Base-by-base conservation (phyloP, 2,329 filamentous ascomycete species). In the Paecilomyces fulvus region DNA sequence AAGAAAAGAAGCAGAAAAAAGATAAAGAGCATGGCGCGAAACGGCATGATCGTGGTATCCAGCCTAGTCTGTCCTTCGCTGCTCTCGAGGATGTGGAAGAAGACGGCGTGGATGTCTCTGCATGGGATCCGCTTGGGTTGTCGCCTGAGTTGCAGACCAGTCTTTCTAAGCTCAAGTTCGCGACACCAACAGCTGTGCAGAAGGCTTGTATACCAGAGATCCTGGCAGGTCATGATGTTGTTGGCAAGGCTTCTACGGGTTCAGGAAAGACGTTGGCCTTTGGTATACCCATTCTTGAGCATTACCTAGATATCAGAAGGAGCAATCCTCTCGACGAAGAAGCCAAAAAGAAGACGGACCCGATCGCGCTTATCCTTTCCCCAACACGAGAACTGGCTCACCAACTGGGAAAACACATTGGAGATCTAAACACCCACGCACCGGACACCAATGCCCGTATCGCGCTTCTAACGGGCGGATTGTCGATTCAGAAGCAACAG, bases 181-280 rank as follows among this genome's bases (percentile, higher is more conserved):
- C 81, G 3, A 85, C 83, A 57, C 94, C 94, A 0, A 96, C 92
- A 0, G 74, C 82, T 0, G 96, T 99, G 57, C 94, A 99, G 70
- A 75, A 79, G 20, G 80, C 84, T 31, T 80, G 89, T 0, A 95
- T 99, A 63, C 92, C 94, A 0, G 82, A 89, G 54, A 89, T 96
- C 50, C 70, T 92, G 20, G 83, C 84, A 5, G 92, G 92, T 0
- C 88, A 89, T 68, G 92, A 99, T 72, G 87, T 97, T 14, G 88
- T 99, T 61, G 94, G 94, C 48, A 99, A 99, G 75, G 94, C 94
- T 1, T 88, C 92, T 10, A 99, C 94, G 0, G 94, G 94, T 62
- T 97, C 94, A 12, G 94, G 94, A 64, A 99, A 99, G 75, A 99
- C 94, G 0, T 77, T 99, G 49, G 92, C 94, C 0, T 99, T 96